Base-by-base conservation (phyloP, 108 stramenopile genomes). In the Skeletonema menzelii region DNA sequence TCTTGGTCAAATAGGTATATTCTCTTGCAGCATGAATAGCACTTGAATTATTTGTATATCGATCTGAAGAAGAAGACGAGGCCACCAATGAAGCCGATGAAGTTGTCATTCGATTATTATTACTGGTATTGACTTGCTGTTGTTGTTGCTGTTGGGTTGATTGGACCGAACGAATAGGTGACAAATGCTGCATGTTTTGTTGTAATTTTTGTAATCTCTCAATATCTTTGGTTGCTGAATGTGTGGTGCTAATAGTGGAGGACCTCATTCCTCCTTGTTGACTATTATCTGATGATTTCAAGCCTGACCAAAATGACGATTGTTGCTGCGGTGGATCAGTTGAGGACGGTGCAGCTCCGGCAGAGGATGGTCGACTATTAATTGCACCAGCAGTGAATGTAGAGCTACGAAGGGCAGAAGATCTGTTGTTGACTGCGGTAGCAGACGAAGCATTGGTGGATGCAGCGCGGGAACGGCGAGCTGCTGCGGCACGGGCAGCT, bases 121-220 rank as follows among this genome's bases (percentile, higher is more conserved):
- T 49, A 10, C 4, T 66, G 65, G 6, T 53, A 27, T 55, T 55
- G 15, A 46, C n/a, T n/a, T n/a, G n/a, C n/a, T n/a, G 44, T n/a
- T 66, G 65, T 30, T 66, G 61, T 5, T 63, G 61, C 20, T 63
- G 61, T 30, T 63, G 62, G 20, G 42, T 3, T 38, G 27, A 24
- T 17, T 14, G 15, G 22, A 14, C 35, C 37, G n/a, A n/a, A 0
- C 17, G 8, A 17, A 46, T 46, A 5, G 44, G 65, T 20, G 44
- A 17, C 42, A 44, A 53, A 8, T 49, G 65, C 49, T 53, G 65
- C 46, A 27, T 30, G 14, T 30, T 66, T 19, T 66, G 42, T 17
- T 47, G 44, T 5, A 46, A 46, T 46, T 46, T n/a, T 5, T 46
- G 44, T 19, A 46, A 46, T 19, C 44, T 15, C 4, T 46, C 44